A percentile compares a stretch with the other conserved stretches of the same genome.
Evolutionary conservation across 805 yeast genomes (phyloP).

Genomic region (Candida pseudoglaebosa): DNA sequence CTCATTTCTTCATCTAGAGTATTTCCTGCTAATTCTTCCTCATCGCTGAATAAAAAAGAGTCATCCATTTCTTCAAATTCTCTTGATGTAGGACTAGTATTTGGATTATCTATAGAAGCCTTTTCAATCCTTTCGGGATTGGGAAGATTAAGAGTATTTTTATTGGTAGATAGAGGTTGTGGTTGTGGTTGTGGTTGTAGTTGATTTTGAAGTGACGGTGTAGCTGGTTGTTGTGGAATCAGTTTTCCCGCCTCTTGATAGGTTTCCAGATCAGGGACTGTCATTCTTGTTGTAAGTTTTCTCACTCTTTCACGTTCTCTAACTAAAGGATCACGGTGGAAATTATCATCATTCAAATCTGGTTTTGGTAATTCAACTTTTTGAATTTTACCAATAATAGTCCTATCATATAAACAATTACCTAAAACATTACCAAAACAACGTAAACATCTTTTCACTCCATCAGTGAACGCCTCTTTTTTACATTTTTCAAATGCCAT

Average conservation of each 20-base stretch:
- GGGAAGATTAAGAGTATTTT: not conserved
- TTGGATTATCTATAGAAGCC: not conserved
- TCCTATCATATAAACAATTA: slow-evolving; percentile 78
- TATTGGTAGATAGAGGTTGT: slow-evolving; percentile 1
- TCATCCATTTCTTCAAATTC: slow-evolving; percentile 34
- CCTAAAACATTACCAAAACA: slow-evolving; percentile 80
- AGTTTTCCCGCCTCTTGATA: too few species aligned
- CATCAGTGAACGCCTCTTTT: slow-evolving; percentile 85
- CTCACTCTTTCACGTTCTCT: slow-evolving; percentile 24
- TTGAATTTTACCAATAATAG: slow-evolving; percentile 50
- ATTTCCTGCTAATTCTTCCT: slow-evolving; percentile 13
- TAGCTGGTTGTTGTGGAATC: not conserved
- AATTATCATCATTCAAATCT: slow-evolving; percentile 28
- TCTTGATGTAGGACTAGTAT: slow-evolving; percentile 4
- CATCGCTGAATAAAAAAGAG: slow-evolving; percentile 38
- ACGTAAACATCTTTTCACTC: slow-evolving; percentile 70
- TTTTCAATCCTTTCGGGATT: not conserved
- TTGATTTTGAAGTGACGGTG: not conserved
- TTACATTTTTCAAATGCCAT: slow-evolving; percentile 77
- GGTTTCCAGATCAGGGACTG: slow-evolving; percentile 4
- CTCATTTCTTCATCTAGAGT: slow-evolving; percentile 10
- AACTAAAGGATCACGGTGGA: slow-evolving; percentile 34
- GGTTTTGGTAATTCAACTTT: slow-evolving; percentile 33
- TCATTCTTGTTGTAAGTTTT: slow-evolving; percentile 7
- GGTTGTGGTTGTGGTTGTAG: slow-evolving; percentile 2